Evolutionary conservation across 768 basidiomycete genomes (phyloP).

Genomic region (Russula sp.): DNA sequence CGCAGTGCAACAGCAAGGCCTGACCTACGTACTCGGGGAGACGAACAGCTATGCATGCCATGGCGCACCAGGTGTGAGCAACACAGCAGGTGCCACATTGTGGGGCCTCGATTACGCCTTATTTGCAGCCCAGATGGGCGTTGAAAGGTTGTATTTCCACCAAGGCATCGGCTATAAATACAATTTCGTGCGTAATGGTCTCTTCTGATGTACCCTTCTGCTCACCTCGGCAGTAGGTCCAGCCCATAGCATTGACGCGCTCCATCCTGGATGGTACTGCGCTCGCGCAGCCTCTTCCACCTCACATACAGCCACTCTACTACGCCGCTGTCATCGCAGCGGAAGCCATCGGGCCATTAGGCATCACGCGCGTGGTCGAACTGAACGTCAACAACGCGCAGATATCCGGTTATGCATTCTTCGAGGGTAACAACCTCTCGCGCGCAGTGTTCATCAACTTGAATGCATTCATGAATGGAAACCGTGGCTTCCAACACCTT

Average conservation of each 20-base stretch:
- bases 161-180: slow-evolving; percentile 69
- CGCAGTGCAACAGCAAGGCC: slow-evolving; percentile 39
- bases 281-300: slow-evolving; percentile 43
- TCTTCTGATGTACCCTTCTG: background rate
- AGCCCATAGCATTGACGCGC: slow-evolving; percentile 51
- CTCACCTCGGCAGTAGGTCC: slow-evolving; percentile 42
- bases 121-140: slow-evolving; percentile 50
- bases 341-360: slow-evolving; percentile 49
- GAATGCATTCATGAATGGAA: slow-evolving; percentile 34
- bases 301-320: slow-evolving; percentile 62
- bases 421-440: slow-evolving; percentile 38
- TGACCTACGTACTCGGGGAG: slow-evolving; percentile 51
- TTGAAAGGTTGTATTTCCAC: slow-evolving; percentile 55
- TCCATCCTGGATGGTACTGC: slow-evolving; percentile 52
- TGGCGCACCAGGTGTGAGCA: slow-evolving; percentile 51
- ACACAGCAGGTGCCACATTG: slow-evolving; percentile 63
- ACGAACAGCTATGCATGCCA: slow-evolving; percentile 36
- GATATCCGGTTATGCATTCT: slow-evolving; percentile 59
- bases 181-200: slow-evolving; percentile 39
- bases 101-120: slow-evolving; percentile 65
- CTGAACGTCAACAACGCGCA: slow-evolving; percentile 41
- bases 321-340: slow-evolving; percentile 58
- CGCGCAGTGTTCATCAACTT: slow-evolving; percentile 57
- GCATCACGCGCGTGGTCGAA: slow-evolving; percentile 40
- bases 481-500: slow-evolving; percentile 9